Percentiles rank a stretch among this genome's conserved stretches.
These are phyloP conservation scores for Iodosphaeria phyllophila DNA, from an alignment of 2,329 filamentous ascomycete genomes.

Conservation along the genomic window DNA sequence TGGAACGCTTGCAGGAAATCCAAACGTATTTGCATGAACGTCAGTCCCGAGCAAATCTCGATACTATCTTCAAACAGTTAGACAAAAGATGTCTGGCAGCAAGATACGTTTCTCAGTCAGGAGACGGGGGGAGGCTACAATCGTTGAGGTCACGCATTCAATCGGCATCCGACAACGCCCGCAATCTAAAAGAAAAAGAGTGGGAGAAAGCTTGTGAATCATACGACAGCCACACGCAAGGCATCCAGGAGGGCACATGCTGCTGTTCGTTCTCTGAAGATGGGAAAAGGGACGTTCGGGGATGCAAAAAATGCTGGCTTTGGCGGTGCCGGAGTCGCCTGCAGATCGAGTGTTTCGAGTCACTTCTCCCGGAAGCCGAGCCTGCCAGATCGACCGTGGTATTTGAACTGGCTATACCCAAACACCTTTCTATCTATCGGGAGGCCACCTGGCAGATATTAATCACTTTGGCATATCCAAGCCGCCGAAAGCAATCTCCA, in stretches of 20 bases:
- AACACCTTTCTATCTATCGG: conserved; percentile 26
- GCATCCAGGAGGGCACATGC: conserved; percentile 15
- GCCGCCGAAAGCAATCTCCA: conserved; percentile 6
- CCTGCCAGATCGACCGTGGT: conserved; percentile 22
- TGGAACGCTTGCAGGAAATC: conserved; percentile 28
- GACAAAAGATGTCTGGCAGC: no score
- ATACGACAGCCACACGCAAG: conserved; percentile 15
- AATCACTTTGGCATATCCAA: conserved; percentile 14
- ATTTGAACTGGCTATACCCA: conserved; percentile 30
- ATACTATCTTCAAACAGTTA: conserved; percentile 20
- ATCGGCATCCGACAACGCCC: conserved; percentile 3
- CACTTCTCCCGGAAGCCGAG: conserved; percentile 22
- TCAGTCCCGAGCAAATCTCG: conserved; percentile 24
- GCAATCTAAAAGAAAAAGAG: conserved; percentile 4
- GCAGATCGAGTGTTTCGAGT: conserved; percentile 26
- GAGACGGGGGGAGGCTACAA: no score
- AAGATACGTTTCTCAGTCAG: no score
- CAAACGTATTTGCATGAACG: conserved; percentile 25
- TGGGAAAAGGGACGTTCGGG: conserved; percentile 12
- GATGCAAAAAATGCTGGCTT: conserved; percentile 25
- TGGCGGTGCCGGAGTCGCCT: conserved; percentile 17
- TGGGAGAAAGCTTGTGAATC: conserved; percentile 3
- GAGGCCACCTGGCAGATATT: conserved; percentile 31
- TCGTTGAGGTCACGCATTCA: conserved; percentile 6
- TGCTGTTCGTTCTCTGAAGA: conserved; percentile 8